Percentiles rank a stretch among this genome's conserved stretches.
Evolutionary conservation across 2,329 filamentous ascomycete genomes (phyloP).

Genomic region (Elsinoe arachidis): DNA sequence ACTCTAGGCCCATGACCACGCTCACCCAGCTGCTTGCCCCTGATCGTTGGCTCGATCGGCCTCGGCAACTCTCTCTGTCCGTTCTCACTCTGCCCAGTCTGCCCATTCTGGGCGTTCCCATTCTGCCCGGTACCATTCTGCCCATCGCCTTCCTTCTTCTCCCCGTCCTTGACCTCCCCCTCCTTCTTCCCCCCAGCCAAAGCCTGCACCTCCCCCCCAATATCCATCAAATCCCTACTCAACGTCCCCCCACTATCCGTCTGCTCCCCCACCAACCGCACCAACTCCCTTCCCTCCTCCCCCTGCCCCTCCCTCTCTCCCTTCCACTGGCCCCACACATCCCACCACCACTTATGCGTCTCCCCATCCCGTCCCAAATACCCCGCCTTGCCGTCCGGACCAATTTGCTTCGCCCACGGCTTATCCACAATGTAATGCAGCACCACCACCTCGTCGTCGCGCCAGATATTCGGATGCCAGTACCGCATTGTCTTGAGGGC

Average conservation of each 20-base stretch:
- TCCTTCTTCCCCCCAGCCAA: conserved; percentile 21
- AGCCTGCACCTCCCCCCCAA: conserved; percentile 23
- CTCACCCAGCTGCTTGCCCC: conserved; percentile 14
- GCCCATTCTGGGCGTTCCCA: too few species aligned
- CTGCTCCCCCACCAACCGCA: conserved; percentile 19
- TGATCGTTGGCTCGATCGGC: conserved; percentile 2
- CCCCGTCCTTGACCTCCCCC: not conserved
- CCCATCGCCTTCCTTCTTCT: not conserved
- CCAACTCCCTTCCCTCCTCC: conserved; percentile 33
- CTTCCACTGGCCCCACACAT: conserved; percentile 36
- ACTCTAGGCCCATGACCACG: conserved; percentile 16
- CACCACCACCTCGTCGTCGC: conserved; percentile 39
- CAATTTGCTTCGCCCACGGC: conserved; percentile 42
- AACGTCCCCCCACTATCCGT: conserved; percentile 18
- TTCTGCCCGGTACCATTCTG: too few species aligned
- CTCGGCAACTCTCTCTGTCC: not conserved
- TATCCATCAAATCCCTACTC: conserved; percentile 24
- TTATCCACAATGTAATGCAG: conserved; percentile 50
- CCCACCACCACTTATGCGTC: conserved; percentile 48
- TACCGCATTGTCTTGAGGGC: conserved; percentile 48
- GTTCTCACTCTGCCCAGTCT: too few species aligned
- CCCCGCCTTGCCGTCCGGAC: conserved; percentile 36
- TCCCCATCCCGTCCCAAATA: conserved; percentile 44
- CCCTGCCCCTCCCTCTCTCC: conserved; percentile 12
- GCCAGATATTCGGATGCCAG: conserved; percentile 45